Evolutionary conservation across 2,329 filamentous ascomycete species (phyloP).

Genomic region (Pestalotiopsis sp.): DNA sequence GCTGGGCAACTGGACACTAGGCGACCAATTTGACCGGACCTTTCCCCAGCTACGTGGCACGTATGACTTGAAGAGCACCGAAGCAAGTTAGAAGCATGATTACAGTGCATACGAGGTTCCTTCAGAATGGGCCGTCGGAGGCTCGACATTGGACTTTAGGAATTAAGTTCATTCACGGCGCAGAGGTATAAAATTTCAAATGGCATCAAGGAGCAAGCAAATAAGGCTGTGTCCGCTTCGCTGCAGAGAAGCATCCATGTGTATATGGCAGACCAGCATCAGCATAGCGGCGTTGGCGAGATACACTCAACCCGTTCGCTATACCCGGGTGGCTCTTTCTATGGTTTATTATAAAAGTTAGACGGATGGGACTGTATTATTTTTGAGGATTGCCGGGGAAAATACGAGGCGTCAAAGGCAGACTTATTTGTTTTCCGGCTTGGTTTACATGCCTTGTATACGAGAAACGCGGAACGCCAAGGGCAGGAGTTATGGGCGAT

Average conservation of each 20-base stretch:
- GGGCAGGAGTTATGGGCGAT: too few species aligned
- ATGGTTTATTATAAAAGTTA: background rate
- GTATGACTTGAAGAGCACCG: constrained; percentile 36
- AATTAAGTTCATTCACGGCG: too few species aligned
- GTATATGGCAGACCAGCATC: background rate
- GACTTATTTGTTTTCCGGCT: too few species aligned
- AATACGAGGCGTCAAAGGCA: too few species aligned
- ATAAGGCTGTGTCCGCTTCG: background rate
- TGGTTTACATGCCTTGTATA: too few species aligned
- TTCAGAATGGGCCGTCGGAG: background rate
- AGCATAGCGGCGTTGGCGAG: background rate
- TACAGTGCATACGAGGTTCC: background rate
- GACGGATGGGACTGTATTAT: background rate
- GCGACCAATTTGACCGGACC: constrained; percentile 65
- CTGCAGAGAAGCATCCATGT: background rate
- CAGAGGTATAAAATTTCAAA: background rate
- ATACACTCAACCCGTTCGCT: background rate
- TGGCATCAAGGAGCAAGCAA: background rate
- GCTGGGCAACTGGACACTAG: constrained; percentile 81
- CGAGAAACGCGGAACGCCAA: too few species aligned
- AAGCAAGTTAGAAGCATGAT: background rate
- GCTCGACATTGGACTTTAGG: too few species aligned
- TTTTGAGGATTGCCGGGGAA: too few species aligned
- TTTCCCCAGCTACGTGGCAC: constrained; percentile 61
- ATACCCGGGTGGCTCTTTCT: background rate